A percentile compares a stretch with the other conserved stretches of the same genome.
Evolutionary conservation across 345 rosid genomes (phyloP).

Genomic region (Citrus hindsii): DNA sequence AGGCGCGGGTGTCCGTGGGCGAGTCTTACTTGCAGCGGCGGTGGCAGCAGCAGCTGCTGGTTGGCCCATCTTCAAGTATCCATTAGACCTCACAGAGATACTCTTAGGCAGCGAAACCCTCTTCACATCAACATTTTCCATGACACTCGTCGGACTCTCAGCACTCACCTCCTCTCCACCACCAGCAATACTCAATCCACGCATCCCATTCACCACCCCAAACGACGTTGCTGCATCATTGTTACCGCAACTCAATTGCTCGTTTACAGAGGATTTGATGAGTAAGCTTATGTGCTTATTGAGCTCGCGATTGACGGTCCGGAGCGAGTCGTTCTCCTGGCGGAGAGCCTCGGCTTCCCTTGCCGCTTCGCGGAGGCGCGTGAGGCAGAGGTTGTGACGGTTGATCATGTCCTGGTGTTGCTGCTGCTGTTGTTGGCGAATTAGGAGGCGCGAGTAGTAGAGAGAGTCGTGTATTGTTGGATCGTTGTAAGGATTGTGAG

Average conservation of each 20-base stretch:
- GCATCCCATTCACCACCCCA: constrained; percentile 26
- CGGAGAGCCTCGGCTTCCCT: constrained; percentile 40
- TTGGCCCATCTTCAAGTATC: constrained; percentile 35
- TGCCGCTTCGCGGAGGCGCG: constrained; percentile 38
- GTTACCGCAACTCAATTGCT: constrained; percentile 19
- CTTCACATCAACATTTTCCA: constrained; percentile 29
- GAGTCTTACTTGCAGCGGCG: constrained; percentile 17
- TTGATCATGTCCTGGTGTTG: constrained; percentile 45
- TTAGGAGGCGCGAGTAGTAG: constrained; percentile 29
- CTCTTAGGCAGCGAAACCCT: constrained; percentile 46
- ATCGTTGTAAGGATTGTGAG: not conserved
- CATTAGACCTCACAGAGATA: constrained; percentile 50
- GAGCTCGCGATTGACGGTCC: constrained; percentile 44
- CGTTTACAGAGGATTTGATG: constrained; percentile 30
- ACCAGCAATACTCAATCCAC: constrained; percentile 15
- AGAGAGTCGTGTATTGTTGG: constrained; percentile 14
- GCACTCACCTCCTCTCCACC: constrained; percentile 24
- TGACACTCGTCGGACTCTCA: constrained; percentile 44
- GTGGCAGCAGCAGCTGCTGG: not conserved
- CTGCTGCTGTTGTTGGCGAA: constrained; percentile 25
- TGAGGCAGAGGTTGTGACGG: constrained; percentile 41
- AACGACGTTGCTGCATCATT: constrained; percentile 20
- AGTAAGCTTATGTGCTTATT: constrained; percentile 36
- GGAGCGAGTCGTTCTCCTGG: constrained; percentile 38
- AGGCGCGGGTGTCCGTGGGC: constrained; percentile 20